Evolutionary conservation across 169 alveolate genomes (phyloP), one percentile per base, ranked within the genome.

Genomic region (Babesia caballi): DNA sequence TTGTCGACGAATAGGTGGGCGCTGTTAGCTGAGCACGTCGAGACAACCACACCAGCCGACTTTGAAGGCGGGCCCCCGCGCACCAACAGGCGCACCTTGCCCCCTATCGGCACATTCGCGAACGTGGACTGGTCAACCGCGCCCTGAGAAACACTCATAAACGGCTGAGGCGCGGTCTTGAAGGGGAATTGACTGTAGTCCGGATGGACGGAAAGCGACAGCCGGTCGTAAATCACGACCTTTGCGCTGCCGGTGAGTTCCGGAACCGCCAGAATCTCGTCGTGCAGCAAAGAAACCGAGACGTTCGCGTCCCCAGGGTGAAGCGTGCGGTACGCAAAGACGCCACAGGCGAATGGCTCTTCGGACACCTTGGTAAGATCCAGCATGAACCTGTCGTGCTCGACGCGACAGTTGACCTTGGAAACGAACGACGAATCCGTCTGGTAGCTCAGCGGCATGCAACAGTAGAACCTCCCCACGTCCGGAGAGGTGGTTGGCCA

Each of bases 61-160:
- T 46, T 60, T 28, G 46, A 19, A 6, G 82, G 82, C 5, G 70
- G 82, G 35, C 82, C 82, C n/a, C 82, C 82, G 14, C 32, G n/a
- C 15, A 71, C 72, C 42, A 71, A 5, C 28, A 71, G 27, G 3
- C 82, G 59, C 6, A 60, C 53, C 61, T 71, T 71, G 41, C 66
- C 61, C 17, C 82, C 82, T n/a, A 71, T 54, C 23, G 70, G 53
- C 21, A 71, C 73, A 46, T 71, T 71, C 12, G 75, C 82, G 21
- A 71, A 58, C 14, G 46, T 33, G 15, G 49, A 2, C 28, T 32
- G 63, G 38, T 46, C 60, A 1, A n/a, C 73, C 17, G 51, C 21
- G 11, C 41, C 44, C 33, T 40, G 73, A 0, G 30, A 41, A 1
- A 63, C 60, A n/a, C 25, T 47, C 73, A 63, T 63, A 49, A 35